Percentiles rank a stretch among this genome's conserved stretches.
phyloP scores from a whole-genome alignment of 208 protist species.

The Endotrypanum monterogeii region DNA sequence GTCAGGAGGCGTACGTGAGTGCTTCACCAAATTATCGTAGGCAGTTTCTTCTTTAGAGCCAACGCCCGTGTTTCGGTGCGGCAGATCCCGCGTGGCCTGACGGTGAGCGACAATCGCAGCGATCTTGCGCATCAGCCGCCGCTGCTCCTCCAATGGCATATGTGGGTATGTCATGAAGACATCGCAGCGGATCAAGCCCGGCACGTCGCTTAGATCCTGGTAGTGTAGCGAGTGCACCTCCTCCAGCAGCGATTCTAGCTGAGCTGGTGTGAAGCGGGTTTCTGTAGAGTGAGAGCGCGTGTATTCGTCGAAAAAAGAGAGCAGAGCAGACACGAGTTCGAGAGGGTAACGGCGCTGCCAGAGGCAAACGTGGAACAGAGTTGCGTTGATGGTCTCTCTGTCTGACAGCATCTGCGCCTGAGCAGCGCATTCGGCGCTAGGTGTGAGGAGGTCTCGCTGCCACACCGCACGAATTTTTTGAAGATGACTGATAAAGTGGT shows the following conservation, averaged over 20 bases:
- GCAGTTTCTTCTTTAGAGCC: background rate
- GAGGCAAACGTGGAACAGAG: conserved; percentile 62
- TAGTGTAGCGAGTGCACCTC: conserved; percentile 33
- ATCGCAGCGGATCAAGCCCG: conserved; percentile 65
- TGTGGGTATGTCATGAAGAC: conserved; percentile 70
- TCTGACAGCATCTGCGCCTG: conserved; percentile 6
- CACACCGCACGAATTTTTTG: conserved; percentile 18
- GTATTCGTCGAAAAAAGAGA: conserved; percentile 39
- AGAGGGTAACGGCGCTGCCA: conserved; percentile 81
- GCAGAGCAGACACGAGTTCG: conserved; percentile 36
- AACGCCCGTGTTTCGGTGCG: background rate
- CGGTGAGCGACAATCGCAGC: conserved; percentile 15
- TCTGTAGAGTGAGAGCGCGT: conserved; percentile 10
- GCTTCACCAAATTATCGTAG: background rate
- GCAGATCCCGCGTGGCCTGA: background rate
- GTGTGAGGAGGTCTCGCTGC: conserved; percentile 21
- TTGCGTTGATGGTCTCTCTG: conserved; percentile 25
- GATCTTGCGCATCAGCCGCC: conserved; percentile 41
- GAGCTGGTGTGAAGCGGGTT: conserved; percentile 5
- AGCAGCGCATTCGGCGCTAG: conserved; percentile 4
- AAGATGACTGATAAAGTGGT: conserved; percentile 20
- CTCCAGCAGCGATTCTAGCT: conserved; percentile 56
- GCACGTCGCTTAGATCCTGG: conserved; percentile 31
- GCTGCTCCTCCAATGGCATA: conserved; percentile 40
- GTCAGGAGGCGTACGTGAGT: conserved; percentile 17